Base-by-base conservation (phyloP, 441 rosid species). In the Dalechampia spathulata region DNA sequence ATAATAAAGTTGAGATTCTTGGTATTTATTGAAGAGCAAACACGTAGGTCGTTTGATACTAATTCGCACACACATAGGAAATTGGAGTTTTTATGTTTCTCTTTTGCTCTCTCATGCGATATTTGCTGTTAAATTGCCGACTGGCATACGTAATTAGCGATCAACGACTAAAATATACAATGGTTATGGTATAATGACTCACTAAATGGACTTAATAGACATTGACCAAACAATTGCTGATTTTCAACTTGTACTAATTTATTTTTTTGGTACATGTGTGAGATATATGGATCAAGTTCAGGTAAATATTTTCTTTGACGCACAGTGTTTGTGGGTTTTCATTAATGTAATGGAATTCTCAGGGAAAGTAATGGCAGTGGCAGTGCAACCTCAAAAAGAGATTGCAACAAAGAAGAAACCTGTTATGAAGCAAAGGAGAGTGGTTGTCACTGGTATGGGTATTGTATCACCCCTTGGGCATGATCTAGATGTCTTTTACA, bases 391-490 rank as follows among this genome's bases (percentile, higher is more conserved):
- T 63, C 72, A 80, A 16, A 76, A 75, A 67, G 91, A 81, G 64
- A 65, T 60, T 15, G 49, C 48, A 25, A 66, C 62, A 19, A 73
- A 77, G 71, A 83, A 81, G 72, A 93, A 80, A 65, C 95, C 90
- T 5, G 55, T 64, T 25, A 75, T 42, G 4, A 83, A 81, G 83
- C 85, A 84, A 57, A 82, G 94, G 22, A 72, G 88, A 11, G 98
- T 92, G 49, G 98, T 92, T 48, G 96, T 92, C 64, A 92, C 98
- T 3, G 98, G 98, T 38, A 83, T 88, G 98, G 94, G 98, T 38
- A 80, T 89, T 38, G 86, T 72, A 36, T 71, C 91, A 22, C 79
- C 96, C 15, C 78, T 92, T 55, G 98, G 98, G 45, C 81, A 88
- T 69, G 98, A 92, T 34, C 77, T 71, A 3, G 68, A 86, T 49